A percentile compares a stretch with the other conserved stretches of the same genome.
phyloP scores from a whole-genome alignment of 2,329 filamentous ascomycete genomes.

The Aureobasidium sp. region DNA sequence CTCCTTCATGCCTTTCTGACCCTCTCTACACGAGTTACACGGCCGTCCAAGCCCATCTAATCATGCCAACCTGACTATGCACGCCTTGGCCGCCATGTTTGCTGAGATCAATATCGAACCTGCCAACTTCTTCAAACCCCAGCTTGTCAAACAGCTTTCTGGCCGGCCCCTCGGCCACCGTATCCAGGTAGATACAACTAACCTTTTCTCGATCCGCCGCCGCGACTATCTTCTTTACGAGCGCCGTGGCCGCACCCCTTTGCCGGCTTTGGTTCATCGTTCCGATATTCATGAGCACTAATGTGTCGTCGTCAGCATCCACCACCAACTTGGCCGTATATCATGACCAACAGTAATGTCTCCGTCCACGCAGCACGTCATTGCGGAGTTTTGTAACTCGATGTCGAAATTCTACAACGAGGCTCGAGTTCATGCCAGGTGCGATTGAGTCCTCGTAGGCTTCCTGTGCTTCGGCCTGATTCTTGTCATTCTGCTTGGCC shows the following conservation, averaged over 20 bases:
- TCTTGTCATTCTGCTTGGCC: background rate
- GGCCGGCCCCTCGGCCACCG: background rate
- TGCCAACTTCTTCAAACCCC: constrained; percentile 9
- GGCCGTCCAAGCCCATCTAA: background rate
- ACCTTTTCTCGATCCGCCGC: constrained; percentile 5
- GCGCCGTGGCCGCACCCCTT: constrained; percentile 4
- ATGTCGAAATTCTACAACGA: background rate
- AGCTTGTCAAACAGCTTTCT: constrained; percentile 10
- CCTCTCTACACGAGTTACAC: background rate
- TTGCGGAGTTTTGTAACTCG: constrained; percentile 3
- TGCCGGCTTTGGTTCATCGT: background rate
- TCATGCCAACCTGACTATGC: constrained; percentile 7
- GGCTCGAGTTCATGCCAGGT: constrained; percentile 11
- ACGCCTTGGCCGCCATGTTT: background rate
- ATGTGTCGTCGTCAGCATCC: background rate
- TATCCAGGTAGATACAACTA: constrained; percentile 5
- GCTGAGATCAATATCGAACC: constrained; percentile 8
- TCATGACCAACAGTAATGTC: constrained; percentile 4
- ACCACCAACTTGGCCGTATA: background rate
- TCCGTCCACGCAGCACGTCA: background rate
- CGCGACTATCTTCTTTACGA: background rate
- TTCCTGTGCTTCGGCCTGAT: background rate
- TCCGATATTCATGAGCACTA: constrained; percentile 12
- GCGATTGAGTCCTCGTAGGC: constrained; percentile 6
- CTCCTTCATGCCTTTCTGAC: background rate